Evolutionary conservation across 2,329 filamentous ascomycete genomes (phyloP).

Genomic region (Lecanicillium sp.): DNA sequence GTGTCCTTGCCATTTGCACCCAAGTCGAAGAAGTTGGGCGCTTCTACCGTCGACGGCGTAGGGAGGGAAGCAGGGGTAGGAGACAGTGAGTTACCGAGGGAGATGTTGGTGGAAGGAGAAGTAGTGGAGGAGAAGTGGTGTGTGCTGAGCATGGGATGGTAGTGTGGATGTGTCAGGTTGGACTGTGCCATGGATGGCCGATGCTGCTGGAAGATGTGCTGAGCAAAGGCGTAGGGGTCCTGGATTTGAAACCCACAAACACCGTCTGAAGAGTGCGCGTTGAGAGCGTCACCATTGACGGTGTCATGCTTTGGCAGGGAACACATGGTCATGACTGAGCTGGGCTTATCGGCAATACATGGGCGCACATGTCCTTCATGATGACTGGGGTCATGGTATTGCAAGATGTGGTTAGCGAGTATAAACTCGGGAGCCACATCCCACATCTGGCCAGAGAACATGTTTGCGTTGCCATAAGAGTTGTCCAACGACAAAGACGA

Average conservation of each 20-base stretch:
- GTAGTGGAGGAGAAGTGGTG: constrained; percentile 15
- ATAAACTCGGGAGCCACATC: constrained; percentile 15
- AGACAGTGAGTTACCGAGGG: constrained; percentile 15
- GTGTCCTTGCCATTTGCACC: constrained; percentile 7
- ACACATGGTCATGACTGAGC: constrained; percentile 17
- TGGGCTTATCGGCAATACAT: constrained; percentile 20
- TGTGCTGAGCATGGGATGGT: constrained; percentile 1
- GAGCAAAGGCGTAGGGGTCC: constrained; percentile 17
- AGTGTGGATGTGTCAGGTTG: constrained; percentile 6
- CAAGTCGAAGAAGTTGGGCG: constrained; percentile 9
- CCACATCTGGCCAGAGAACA: constrained; percentile 9
- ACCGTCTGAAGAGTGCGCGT: constrained; percentile 11
- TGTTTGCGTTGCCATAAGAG: constrained; percentile 2
- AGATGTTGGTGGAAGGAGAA: constrained; percentile 16
- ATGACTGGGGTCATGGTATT: constrained; percentile 20
- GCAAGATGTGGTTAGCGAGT: constrained; percentile 20
- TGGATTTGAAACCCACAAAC: constrained; percentile 21
- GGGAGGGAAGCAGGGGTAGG: constrained; percentile 19
- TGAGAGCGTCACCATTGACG: constrained; percentile 10
- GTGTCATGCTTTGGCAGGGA: constrained; percentile 16
- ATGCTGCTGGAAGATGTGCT: constrained; percentile 22
- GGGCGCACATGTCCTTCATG: constrained; percentile 14
- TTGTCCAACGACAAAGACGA: constrained; percentile 15
- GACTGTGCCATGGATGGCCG: constrained; percentile 11
- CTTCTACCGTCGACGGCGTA: constrained; percentile 19